Evolutionary conservation across 2,329 filamentous ascomycete genomes (phyloP).

Genomic region (Cercospora sp.): DNA sequence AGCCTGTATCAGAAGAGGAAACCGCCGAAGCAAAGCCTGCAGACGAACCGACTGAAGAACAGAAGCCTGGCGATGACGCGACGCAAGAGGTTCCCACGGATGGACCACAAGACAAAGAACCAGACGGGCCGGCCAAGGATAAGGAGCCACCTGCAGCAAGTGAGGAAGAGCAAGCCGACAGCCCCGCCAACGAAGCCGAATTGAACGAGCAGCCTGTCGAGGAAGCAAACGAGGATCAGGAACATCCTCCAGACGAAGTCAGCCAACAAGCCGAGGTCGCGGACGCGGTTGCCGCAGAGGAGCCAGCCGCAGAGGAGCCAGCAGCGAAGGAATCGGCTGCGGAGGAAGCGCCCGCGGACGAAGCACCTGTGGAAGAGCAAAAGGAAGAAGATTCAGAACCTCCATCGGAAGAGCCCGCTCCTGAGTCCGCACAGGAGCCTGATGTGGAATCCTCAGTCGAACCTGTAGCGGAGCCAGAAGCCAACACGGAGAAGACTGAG

Average conservation of each 20-base stretch:
- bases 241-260: not conserved
- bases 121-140: not conserved
- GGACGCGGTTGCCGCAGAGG: not conserved
- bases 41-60: not conserved
- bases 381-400: not conserved
- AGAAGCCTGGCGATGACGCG: not conserved
- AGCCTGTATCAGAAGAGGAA: not conserved
- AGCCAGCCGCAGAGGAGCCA: not conserved
- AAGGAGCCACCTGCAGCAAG: not conserved
- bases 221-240: not conserved
- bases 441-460: not conserved
- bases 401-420: not conserved
- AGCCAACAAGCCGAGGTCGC: not conserved
- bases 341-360: not conserved
- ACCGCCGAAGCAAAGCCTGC: not conserved
- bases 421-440: not conserved
- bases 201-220: not conserved
- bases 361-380: not conserved
- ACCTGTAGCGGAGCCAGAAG: not conserved
- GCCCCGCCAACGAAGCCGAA: not conserved
- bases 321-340: not conserved
- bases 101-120: not conserved
- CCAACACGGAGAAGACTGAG: not conserved
- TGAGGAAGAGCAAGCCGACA: not conserved
- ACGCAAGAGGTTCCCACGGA: not conserved